Evolutionary conservation across 805 yeast genomes (phyloP).

Genomic region (Yamadazyma sp.): DNA sequence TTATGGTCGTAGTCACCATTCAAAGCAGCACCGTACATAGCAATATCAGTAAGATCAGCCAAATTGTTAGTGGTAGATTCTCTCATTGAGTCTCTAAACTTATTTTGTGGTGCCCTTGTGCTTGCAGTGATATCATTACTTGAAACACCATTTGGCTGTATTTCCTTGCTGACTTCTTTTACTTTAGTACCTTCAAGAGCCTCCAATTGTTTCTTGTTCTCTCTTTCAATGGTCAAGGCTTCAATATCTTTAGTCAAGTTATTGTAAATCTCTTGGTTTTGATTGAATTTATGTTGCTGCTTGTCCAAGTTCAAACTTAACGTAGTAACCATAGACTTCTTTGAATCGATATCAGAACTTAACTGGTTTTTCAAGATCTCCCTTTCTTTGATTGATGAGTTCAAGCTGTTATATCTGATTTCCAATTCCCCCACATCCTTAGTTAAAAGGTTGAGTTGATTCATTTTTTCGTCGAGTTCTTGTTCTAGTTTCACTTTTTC

Average conservation of each 20-base stretch:
- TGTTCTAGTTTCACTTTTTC: slow-evolving; percentile 10
- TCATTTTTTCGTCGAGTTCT: slow-evolving; percentile 20
- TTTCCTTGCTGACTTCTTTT: background rate
- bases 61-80: slow-evolving; percentile 23
- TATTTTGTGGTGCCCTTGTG: background rate
- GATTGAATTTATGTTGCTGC: slow-evolving; percentile 17
- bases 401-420: slow-evolving; percentile 15
- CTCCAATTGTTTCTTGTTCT: background rate
- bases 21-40: slow-evolving; percentile 35
- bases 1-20: slow-evolving; percentile 26
- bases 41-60: slow-evolving; percentile 38
- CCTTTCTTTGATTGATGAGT: slow-evolving; percentile 21
- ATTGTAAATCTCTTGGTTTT: slow-evolving; percentile 11
- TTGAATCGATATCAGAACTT: slow-evolving; percentile 22
- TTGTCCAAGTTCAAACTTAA: slow-evolving; percentile 17
- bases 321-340: slow-evolving; percentile 19
- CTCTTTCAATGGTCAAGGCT: slow-evolving; percentile 6
- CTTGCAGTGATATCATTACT: background rate
- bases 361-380: slow-evolving; percentile 23
- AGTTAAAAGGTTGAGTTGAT: slow-evolving; percentile 22
- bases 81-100: slow-evolving; percentile 19
- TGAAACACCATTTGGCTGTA: background rate
- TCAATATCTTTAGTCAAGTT: slow-evolving; percentile 12
- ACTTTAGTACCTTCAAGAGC: background rate
- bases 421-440: slow-evolving; percentile 21